These are phyloP conservation scores for Rubus idaeus DNA, from an alignment of 306 rosid genomes.

Conservation along the genomic window DNA sequence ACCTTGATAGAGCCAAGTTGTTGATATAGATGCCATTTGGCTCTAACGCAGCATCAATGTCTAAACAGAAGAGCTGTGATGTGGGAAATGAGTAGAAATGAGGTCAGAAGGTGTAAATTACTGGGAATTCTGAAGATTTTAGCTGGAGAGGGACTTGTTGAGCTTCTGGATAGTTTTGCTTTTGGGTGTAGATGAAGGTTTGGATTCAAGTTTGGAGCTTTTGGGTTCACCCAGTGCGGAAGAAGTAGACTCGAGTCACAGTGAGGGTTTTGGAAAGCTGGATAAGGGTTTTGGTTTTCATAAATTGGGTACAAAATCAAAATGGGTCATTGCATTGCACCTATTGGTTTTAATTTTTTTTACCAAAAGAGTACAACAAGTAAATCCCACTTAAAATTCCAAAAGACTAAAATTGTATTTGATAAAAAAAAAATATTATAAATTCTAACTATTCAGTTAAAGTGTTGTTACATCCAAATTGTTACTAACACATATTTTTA, in stretches of 20 bases:
- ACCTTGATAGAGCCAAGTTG: slow-evolving; percentile 46
- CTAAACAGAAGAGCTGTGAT: neutral
- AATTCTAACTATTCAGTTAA: no score
- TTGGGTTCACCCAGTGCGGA: neutral
- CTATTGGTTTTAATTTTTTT: no score
- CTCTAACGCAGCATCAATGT: slow-evolving; percentile 17
- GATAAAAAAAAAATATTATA: no score
- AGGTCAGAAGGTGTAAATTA: neutral
- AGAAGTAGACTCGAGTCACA: neutral
- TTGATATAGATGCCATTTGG: slow-evolving; percentile 43
- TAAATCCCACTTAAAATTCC: no score
- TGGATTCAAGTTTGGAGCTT: slow-evolving; percentile 13
- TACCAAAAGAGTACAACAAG: no score
- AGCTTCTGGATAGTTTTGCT: neutral
- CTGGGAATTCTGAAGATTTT: neutral
- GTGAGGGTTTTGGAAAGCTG: slow-evolving; percentile 8
- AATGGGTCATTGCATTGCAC: neutral
- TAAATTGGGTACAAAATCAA: neutral
- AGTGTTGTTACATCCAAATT: no score
- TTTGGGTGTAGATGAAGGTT: slow-evolving; percentile 3
- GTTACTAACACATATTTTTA: no score
- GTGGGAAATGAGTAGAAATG: neutral
- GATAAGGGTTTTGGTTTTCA: slow-evolving; percentile 4
- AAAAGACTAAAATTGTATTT: no score
- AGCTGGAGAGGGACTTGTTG: neutral